Evolutionary conservation across 2,329 filamentous ascomycete species (phyloP), one percentile per base, ranked within the genome.

Genomic region (Xylariaceae sp.): DNA sequence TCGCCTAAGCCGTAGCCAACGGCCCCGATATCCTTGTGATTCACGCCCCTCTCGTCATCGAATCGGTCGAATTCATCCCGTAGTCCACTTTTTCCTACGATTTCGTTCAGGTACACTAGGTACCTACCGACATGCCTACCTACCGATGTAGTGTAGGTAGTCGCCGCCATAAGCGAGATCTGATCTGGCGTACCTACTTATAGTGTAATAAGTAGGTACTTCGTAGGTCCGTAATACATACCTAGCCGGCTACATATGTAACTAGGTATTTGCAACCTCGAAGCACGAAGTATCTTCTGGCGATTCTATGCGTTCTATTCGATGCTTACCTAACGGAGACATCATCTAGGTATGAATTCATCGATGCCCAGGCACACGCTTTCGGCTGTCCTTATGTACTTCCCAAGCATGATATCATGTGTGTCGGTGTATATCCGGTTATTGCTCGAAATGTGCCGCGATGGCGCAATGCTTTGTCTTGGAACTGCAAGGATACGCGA

Each of bases 1-100:
- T 61, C 49, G 51, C 52, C 51, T 43, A 46, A 57, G 58, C 56
- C 53, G 53, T 50, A 60, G 59, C 50, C 57, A 50, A 55, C 49
- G 19, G 51, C 46, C 50, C 61, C 57, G 59, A 57, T 51, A 60
- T 58, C 58, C 56, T 58, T 54, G n/a, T 51, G 46, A 49, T 45
- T 49, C 22, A 29, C 41, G 34, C 30, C 13, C 13, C 32, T 10
- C 10, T 43, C 53, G 40, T 53, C 53, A 53, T 53, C 15, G n/a
- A 34, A 46, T 34, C 13, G 22, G 34, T 36, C 26, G 40, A 15
- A 10, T 29, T 37, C 13, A 32, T 46, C 21, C 30, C 15, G 3
- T 10, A 55, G 22, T 50, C 55, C 52, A 57, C 55, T 55, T 57
- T 57, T 54, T 22, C 21, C 34, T 34, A 39, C 29, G 32, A 30